Percentiles rank a stretch among this genome's conserved stretches.
Conservation (phyloP, 1,284 basidiomycete species). For the Ceratobasidium sp. region DNA sequence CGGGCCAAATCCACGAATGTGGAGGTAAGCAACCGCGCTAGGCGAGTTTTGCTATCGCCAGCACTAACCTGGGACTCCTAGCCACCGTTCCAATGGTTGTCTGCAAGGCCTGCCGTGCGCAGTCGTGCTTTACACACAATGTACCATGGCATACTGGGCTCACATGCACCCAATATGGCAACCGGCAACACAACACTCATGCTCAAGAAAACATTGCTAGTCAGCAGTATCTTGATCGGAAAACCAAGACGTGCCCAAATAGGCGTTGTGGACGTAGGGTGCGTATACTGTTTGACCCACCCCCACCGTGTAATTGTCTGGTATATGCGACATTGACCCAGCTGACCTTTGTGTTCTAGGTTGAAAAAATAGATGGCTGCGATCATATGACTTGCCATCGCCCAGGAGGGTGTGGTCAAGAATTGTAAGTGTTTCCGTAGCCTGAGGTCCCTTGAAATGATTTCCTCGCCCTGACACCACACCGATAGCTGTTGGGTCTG, state of each 20-base stretch:
- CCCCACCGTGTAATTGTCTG: no score
- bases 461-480: not conserved
- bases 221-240: conserved; percentile 7
- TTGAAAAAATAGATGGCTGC: conserved; percentile 15
- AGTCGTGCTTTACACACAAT: conserved; percentile 31
- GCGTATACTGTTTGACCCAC: not conserved
- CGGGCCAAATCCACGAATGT: conserved; percentile 4
- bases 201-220: conserved; percentile 12
- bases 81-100: conserved; percentile 21
- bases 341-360: not conserved
- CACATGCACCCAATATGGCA: conserved; percentile 37
- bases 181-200: not conserved
- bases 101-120: conserved; percentile 24
- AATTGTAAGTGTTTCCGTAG: conserved; percentile 14
- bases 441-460: not conserved
- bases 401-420: conserved; percentile 28
- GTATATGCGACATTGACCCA: no score
- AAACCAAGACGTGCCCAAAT: conserved; percentile 23
- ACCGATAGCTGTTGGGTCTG: conserved; percentile 20
- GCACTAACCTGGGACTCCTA: not conserved
- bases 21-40: not conserved
- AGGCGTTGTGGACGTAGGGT: not conserved
- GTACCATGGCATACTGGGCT: conserved; percentile 38
- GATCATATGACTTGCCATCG: conserved; percentile 35
- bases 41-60: not conserved